phyloP scores from a whole-genome alignment of 495 filamentous ascomycete genomes.

The Neurospora sublineolata region DNA sequence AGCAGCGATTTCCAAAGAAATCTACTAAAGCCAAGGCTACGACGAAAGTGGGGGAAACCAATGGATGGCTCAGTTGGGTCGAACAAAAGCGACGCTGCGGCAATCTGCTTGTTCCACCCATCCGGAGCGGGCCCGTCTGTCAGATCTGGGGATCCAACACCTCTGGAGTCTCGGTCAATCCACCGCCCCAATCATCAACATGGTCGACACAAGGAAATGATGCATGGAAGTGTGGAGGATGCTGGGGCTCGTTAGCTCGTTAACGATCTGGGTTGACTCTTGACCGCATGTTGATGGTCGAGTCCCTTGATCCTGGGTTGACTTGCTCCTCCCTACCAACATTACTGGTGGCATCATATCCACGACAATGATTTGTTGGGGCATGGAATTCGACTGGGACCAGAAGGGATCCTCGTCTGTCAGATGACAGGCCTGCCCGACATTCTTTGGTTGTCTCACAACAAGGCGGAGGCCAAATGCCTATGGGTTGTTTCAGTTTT shows the following conservation, averaged over 20 bases:
- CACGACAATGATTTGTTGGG: neutral
- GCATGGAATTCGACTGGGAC: neutral
- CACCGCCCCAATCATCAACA: neutral
- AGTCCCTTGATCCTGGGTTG: neutral
- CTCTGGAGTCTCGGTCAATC: neutral
- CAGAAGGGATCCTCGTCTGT: neutral
- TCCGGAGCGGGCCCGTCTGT: neutral
- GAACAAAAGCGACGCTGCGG: neutral
- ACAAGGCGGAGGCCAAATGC: neutral
- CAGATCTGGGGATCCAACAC: neutral
- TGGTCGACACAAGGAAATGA: neutral
- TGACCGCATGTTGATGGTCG: neutral
- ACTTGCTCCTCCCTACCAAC: neutral
- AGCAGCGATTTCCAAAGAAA: neutral
- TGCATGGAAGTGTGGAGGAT: neutral
- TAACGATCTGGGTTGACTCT: neutral
- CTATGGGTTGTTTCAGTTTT: neutral
- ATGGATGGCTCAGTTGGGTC: neutral
- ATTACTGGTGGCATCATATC: neutral
- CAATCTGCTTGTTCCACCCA: neutral
- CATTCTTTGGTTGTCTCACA: neutral
- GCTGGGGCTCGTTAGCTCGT: neutral
- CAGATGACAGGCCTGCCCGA: neutral
- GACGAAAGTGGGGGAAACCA: neutral
- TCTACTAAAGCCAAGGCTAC: neutral